These are phyloP conservation scores for Collybiopsis confluens DNA, from an alignment of 768 basidiomycete genomes.

Conservation along the genomic window DNA sequence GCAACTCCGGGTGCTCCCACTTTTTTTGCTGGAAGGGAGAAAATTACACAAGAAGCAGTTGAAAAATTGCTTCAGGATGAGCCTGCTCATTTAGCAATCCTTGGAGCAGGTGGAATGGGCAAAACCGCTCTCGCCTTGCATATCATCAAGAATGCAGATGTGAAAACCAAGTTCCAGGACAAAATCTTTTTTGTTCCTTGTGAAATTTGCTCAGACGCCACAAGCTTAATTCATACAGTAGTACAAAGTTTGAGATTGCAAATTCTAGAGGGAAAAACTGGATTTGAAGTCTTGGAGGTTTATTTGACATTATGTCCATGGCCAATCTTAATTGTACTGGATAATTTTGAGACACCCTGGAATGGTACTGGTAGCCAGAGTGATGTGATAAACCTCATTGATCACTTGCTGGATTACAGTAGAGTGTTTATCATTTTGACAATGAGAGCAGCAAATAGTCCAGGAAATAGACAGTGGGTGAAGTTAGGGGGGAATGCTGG, in stretches of 20 bases:
- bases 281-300: not conserved
- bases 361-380: not conserved
- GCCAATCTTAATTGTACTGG: slow-evolving; percentile 3
- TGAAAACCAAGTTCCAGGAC: not conserved
- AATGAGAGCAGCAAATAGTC: slow-evolving; percentile 3
- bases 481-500: not conserved
- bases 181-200: not conserved
- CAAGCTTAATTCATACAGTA: not conserved
- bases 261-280: not conserved
- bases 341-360: slow-evolving; percentile 11
- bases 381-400: not conserved
- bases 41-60: not conserved
- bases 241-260: not conserved
- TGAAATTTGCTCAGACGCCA: not conserved
- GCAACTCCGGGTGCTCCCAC: not conserved
- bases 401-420: not conserved
- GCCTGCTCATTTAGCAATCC: not conserved
- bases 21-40: not conserved
- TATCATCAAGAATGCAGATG: not conserved
- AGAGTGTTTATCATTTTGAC: slow-evolving; percentile 1
- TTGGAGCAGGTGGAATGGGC: slow-evolving; percentile 1
- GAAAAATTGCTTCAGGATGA: not conserved
- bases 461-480: slow-evolving; percentile 4
- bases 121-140: not conserved
- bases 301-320: not conserved